Evolutionary conservation across 2,329 filamentous ascomycete genomes (phyloP).

Genomic region (Lecanicillium sp.): DNA sequence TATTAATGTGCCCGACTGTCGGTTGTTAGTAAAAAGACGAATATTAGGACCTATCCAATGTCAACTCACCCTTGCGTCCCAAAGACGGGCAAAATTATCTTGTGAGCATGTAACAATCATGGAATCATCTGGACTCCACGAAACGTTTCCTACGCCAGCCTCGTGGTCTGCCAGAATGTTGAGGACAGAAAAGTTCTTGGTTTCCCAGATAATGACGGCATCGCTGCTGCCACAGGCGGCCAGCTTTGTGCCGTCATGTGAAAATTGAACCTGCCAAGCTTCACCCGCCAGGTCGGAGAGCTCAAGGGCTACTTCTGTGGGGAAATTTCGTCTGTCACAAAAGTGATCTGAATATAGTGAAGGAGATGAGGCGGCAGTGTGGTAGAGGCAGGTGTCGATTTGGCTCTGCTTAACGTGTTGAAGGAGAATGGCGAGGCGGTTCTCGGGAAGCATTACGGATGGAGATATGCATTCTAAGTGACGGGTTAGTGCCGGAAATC

Average conservation of each 20-base stretch:
- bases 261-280: constrained; percentile 89
- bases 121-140: constrained; percentile 88
- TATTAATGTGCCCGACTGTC: constrained; percentile 55
- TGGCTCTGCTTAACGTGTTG: constrained; percentile 79
- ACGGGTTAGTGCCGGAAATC: constrained; percentile 11
- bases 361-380: constrained; percentile 70
- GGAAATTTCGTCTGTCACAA: constrained; percentile 76
- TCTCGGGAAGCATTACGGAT: constrained; percentile 92
- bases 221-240: constrained; percentile 75
- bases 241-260: constrained; percentile 73
- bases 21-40: constrained; percentile 13
- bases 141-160: constrained; percentile 66
- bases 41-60: not conserved
- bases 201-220: constrained; percentile 75
- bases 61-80: constrained; percentile 58
- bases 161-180: constrained; percentile 59
- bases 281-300: constrained; percentile 70
- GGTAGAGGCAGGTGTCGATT: constrained; percentile 77
- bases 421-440: constrained; percentile 73
- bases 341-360: constrained; percentile 85
- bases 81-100: constrained; percentile 67
- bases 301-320: constrained; percentile 61
- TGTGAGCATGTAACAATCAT: constrained; percentile 78
- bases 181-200: constrained; percentile 57
- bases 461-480: constrained; percentile 76